A percentile compares a stretch with the other conserved stretches of the same genome.
These are phyloP conservation scores for Teratosphaeria destructans DNA, from an alignment of 2,329 filamentous ascomycete genomes.

Conservation along the genomic window DNA sequence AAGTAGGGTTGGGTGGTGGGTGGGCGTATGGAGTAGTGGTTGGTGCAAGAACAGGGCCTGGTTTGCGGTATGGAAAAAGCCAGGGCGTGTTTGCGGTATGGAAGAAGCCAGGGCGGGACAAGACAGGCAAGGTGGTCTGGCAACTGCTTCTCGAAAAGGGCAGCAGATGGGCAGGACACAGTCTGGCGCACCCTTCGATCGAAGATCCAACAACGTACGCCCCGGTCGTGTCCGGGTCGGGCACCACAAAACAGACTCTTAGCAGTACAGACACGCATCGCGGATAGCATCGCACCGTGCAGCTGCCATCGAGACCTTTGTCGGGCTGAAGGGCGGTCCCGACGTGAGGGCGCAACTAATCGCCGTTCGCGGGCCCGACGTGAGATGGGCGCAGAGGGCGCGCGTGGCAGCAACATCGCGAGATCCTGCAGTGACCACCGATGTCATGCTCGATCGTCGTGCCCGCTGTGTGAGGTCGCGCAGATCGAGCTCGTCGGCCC, in stretches of 20 bases:
- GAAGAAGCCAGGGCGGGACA: background rate
- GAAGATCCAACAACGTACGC: background rate
- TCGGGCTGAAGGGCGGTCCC: background rate
- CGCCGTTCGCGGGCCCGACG: background rate
- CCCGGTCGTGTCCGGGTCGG: background rate
- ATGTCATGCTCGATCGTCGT: background rate
- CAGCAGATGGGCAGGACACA: background rate
- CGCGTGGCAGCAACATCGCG: background rate
- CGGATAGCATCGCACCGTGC: background rate
- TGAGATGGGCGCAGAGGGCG: background rate
- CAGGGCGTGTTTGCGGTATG: background rate
- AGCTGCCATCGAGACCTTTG: background rate
- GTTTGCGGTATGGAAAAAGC: background rate
- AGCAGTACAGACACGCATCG: background rate
- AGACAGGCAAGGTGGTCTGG: background rate
- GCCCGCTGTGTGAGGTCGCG: background rate
- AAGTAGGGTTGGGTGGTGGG: background rate
- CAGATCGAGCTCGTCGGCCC: background rate
- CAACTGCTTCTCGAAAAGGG: background rate
- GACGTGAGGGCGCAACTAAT: background rate
- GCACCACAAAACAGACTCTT: background rate
- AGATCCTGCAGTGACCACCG: background rate
- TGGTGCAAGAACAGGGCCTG: background rate
- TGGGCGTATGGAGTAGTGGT: background rate
- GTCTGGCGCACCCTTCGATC: background rate